Percentiles rank a stretch among this genome's conserved stretches.
Evolutionary conservation across 371 early-diverging fungal species (phyloP).

Genomic region (Mortierella sp.): DNA sequence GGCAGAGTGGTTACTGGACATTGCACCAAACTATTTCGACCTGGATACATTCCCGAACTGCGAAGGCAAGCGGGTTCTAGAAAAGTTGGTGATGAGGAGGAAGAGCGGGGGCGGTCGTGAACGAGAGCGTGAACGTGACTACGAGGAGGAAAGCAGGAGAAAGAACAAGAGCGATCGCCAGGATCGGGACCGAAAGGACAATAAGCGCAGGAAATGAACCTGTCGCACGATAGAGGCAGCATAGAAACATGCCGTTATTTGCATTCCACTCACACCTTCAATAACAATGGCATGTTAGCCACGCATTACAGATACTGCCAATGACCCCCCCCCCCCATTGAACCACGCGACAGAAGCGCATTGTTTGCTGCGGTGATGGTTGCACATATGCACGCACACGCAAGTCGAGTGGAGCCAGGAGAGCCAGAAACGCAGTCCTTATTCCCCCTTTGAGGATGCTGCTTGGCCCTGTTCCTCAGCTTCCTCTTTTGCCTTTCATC

Average conservation of each 20-base stretch:
- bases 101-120: constrained; percentile 35
- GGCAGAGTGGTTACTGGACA: constrained; percentile 92
- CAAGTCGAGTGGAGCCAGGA: no score
- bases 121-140: constrained; percentile 18
- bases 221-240: neutral
- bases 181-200: constrained; percentile 46
- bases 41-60: constrained; percentile 90
- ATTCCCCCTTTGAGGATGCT: no score
- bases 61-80: constrained; percentile 87
- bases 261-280: neutral
- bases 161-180: constrained; percentile 36
- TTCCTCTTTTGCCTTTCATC: neutral
- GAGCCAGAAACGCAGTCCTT: constrained; percentile 2
- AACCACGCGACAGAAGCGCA: no score
- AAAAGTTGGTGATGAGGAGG: constrained; percentile 60
- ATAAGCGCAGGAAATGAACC: constrained; percentile 38
- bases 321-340: no score
- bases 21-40: constrained; percentile 87
- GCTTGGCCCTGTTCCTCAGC: no score
- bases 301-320: no score
- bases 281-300: neutral
- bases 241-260: neutral
- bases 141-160: constrained; percentile 37
- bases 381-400: neutral
- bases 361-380: neutral